Conservation (phyloP, 2,329 filamentous ascomycete species). For the Chalaropsis thielavioides region DNA sequence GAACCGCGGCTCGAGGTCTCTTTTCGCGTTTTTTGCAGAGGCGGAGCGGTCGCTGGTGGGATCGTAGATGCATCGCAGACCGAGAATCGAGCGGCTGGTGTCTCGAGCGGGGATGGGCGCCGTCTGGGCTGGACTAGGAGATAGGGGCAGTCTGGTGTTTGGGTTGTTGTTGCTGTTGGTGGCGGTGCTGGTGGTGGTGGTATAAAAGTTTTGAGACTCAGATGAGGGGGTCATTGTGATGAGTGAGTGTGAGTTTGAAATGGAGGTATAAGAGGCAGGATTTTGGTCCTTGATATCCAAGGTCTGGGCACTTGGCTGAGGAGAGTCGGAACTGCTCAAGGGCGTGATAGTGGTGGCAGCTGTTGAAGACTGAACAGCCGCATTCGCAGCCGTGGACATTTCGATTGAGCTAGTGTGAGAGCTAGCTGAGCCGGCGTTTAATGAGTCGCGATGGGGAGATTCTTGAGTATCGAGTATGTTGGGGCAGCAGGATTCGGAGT, state of each 20-base stretch:
- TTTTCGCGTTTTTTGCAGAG: slow-evolving; percentile 37
- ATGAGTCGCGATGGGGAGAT: slow-evolving; percentile 47
- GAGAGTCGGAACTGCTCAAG: slow-evolving; percentile 39
- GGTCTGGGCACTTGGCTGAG: slow-evolving; percentile 19
- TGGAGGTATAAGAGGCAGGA: slow-evolving; percentile 22
- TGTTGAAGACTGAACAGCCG: slow-evolving; percentile 23
- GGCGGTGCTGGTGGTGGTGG: slow-evolving; percentile 19
- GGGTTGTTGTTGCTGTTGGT: slow-evolving; percentile 19
- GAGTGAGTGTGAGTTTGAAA: slow-evolving; percentile 21
- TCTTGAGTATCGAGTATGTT: slow-evolving; percentile 25
- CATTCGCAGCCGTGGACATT: slow-evolving; percentile 5
- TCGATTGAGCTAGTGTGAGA: slow-evolving; percentile 48
- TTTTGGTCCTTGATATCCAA: slow-evolving; percentile 1
- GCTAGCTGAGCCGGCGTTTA: slow-evolving; percentile 59
- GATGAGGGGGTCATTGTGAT: slow-evolving; percentile 8
- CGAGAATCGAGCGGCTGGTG: slow-evolving; percentile 37
- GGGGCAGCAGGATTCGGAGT: neutral
- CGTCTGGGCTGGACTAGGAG: slow-evolving; percentile 19
- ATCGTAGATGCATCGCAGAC: slow-evolving; percentile 47
- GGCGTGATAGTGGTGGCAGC: slow-evolving; percentile 34
- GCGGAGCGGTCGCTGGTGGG: slow-evolving; percentile 37
- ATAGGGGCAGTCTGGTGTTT: slow-evolving; percentile 21
- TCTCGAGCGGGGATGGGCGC: slow-evolving; percentile 43
- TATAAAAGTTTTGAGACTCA: slow-evolving; percentile 21
- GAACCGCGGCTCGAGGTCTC: slow-evolving; percentile 45